Conservation (phyloP, 352 stramenopile genomes). For the Globisporangium okanoganense region DNA sequence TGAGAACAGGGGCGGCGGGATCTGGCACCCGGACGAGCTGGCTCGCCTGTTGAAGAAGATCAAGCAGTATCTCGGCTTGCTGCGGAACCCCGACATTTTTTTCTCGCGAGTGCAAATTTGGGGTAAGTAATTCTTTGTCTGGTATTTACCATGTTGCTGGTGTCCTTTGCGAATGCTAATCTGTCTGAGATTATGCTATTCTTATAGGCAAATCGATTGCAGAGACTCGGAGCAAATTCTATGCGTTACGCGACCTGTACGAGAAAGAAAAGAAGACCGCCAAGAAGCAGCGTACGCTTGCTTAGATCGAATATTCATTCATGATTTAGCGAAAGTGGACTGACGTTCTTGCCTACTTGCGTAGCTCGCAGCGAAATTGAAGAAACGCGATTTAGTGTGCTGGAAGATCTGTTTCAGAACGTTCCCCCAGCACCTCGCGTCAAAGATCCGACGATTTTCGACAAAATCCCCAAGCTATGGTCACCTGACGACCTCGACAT, state of each 20-base stretch:
- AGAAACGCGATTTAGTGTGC: slow-evolving; percentile 27
- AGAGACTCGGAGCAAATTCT: slow-evolving; percentile 70
- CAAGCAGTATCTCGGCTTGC: slow-evolving; percentile 45
- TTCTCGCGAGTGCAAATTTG: slow-evolving; percentile 69
- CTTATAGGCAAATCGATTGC: slow-evolving; percentile 48
- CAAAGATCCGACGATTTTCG: slow-evolving; percentile 22
- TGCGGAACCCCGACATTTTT: slow-evolving; percentile 45
- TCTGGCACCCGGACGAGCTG: slow-evolving; percentile 72
- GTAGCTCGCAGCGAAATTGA: slow-evolving; percentile 22
- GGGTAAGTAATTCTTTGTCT: slow-evolving; percentile 22
- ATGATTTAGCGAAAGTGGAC: background rate
- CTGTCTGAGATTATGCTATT: background rate
- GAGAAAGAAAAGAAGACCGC: slow-evolving; percentile 34
- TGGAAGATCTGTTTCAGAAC: slow-evolving; percentile 47
- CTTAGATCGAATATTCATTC: no score
- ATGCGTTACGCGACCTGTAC: slow-evolving; percentile 62
- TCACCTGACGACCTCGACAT: slow-evolving; percentile 45
- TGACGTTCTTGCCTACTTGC: background rate
- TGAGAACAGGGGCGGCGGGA: slow-evolving; percentile 53
- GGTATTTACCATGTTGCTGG: background rate
- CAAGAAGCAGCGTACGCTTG: slow-evolving; percentile 6
- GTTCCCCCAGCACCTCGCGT: slow-evolving; percentile 30
- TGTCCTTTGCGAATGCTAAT: background rate
- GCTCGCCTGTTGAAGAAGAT: slow-evolving; percentile 55
- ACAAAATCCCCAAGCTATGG: slow-evolving; percentile 46